These are phyloP conservation scores for Penicillium bialowiezense DNA, from an alignment of 495 filamentous ascomycete genomes.

Conservation along the genomic window DNA sequence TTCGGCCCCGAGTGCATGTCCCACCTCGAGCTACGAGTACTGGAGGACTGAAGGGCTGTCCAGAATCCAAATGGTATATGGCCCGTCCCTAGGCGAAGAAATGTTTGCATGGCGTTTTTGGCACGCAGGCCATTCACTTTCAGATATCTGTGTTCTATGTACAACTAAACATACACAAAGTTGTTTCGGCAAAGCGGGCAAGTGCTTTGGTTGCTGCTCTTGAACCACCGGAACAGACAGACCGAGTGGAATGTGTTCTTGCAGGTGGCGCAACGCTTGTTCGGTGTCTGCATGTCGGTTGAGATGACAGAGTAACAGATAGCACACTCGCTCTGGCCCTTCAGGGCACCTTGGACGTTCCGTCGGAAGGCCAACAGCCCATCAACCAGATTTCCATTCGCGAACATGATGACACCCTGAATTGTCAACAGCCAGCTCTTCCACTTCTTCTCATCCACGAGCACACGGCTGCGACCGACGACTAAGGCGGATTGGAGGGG, in stretches of 20 bases:
- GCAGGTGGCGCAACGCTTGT: constrained; percentile 88
- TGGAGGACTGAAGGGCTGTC: too few relatives aligned
- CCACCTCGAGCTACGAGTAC: too few relatives aligned
- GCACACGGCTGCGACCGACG: constrained; percentile 73
- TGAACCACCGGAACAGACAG: constrained; percentile 95
- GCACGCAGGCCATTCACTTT: neutral
- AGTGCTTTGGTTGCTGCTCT: constrained; percentile 81
- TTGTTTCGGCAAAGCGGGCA: constrained; percentile 88
- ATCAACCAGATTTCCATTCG: constrained; percentile 79
- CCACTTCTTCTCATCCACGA: constrained; percentile 87
- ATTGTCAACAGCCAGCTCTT: constrained; percentile 77
- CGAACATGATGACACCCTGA: constrained; percentile 91
- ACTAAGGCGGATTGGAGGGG: constrained; percentile 79
- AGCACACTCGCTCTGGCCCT: constrained; percentile 92
- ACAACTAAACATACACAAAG: constrained; percentile 60
- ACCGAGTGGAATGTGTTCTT: constrained; percentile 88
- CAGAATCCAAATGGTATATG: too few relatives aligned
- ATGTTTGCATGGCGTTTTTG: too few relatives aligned
- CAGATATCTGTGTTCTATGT: constrained; percentile 15
- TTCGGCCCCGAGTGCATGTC: too few relatives aligned
- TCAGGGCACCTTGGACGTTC: constrained; percentile 81
- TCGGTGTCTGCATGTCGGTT: constrained; percentile 80
- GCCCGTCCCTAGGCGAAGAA: too few relatives aligned
- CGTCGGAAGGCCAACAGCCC: constrained; percentile 77
- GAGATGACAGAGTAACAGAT: constrained; percentile 96